These are phyloP conservation scores for Hypericum androsaemum DNA, from an alignment of 345 rosid genomes.

Conservation along the genomic window DNA sequence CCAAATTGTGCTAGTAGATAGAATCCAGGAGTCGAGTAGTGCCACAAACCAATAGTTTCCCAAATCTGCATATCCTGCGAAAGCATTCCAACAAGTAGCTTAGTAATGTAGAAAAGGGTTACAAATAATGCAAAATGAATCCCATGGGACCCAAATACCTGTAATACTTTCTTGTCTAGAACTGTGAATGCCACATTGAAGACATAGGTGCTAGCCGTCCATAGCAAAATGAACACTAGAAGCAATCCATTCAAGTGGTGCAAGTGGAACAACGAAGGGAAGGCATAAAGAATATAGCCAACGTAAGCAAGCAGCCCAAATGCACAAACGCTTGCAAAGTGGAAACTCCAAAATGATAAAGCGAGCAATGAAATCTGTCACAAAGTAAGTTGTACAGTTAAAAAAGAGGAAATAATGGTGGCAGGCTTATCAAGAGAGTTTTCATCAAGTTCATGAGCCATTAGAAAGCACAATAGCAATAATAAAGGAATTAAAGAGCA, in stretches of 20 bases:
- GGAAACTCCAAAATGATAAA: constrained; percentile 38
- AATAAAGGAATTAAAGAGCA: too few relatives aligned
- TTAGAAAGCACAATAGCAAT: too few relatives aligned
- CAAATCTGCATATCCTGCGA: constrained; percentile 38
- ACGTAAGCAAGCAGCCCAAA: constrained; percentile 41
- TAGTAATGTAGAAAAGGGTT: neutral
- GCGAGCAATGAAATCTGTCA: constrained; percentile 34
- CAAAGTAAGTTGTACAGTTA: neutral
- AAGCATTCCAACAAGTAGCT: constrained; percentile 3
- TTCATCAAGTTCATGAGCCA: too few relatives aligned
- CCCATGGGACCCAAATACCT: constrained; percentile 15
- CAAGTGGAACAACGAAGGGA: constrained; percentile 36
- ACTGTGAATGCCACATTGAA: constrained; percentile 35
- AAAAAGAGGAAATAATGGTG: neutral
- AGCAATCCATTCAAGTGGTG: constrained; percentile 36
- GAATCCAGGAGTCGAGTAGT: constrained; percentile 35
- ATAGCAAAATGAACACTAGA: constrained; percentile 37
- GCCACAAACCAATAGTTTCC: constrained; percentile 43
- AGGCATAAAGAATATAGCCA: constrained; percentile 34
- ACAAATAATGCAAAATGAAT: neutral
- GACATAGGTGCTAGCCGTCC: constrained; percentile 41
- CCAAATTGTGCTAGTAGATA: constrained; percentile 39
- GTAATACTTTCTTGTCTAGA: constrained; percentile 21
- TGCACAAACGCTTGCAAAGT: constrained; percentile 39
- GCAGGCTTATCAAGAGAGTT: too few relatives aligned